Evolutionary conservation across 257 asterid genomes (phyloP).

Genomic region (Orobanche coerulescens): DNA sequence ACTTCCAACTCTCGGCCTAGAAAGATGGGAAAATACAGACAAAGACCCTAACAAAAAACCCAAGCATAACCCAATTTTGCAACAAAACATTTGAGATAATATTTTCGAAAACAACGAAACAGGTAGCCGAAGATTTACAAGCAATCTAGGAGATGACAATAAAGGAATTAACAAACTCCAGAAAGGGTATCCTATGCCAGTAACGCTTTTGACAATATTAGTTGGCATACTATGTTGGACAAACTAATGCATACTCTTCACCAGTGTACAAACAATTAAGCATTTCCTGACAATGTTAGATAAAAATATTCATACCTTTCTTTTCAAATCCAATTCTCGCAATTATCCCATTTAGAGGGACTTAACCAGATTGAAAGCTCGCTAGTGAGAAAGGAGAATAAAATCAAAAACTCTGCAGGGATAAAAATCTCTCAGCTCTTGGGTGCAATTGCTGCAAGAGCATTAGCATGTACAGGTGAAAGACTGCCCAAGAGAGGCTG

Average conservation of each 20-base stretch:
- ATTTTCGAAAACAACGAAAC: too few species aligned
- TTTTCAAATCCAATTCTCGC: conserved; percentile 13
- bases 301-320: conserved; percentile 24
- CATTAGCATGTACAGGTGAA: conserved; percentile 77
- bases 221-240: background rate
- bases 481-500: conserved; percentile 86
- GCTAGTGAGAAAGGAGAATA: conserved; percentile 10
- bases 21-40: too few species aligned
- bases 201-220: background rate
- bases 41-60: too few species aligned
- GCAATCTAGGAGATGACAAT: too few species aligned
- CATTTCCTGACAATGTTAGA: background rate
- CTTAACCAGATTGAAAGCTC: conserved; percentile 18
- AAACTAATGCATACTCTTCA: background rate
- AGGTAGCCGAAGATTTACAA: too few species aligned
- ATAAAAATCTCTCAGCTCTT: conserved; percentile 43
- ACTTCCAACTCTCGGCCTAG: too few species aligned
- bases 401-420: conserved; percentile 10
- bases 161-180: too few species aligned
- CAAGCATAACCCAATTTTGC: too few species aligned
- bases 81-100: too few species aligned
- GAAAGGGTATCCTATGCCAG: too few species aligned
- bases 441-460: conserved; percentile 82
- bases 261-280: background rate
- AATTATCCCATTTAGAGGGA: conserved; percentile 16